Evolutionary conservation across 176 grass and related monocot species (phyloP), one percentile per base, ranked within the genome.

Genomic region (Zea luxurians): DNA sequence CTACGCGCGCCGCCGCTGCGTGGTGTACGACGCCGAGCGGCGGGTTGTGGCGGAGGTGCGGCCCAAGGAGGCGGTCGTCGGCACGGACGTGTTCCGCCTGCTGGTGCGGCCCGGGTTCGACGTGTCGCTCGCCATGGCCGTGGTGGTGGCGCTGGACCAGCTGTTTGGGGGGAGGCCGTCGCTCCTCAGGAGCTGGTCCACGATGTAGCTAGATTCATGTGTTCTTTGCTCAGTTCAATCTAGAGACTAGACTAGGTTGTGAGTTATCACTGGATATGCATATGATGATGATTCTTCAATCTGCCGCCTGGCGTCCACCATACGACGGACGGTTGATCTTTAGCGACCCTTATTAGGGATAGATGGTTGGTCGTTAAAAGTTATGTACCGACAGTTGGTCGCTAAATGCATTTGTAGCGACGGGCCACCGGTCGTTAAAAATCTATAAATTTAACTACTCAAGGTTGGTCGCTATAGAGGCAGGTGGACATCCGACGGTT

Each of bases 101-200:
- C 70, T 90, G 18, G 91, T 98, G 64, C 83, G 80, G 46, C 68
- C 91, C 6, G 85, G 80, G 13, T 41, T 85, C 15, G 91, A 86
- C 78, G 80, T 80, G 80, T 78, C 73, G 38, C 87, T 94, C 48
- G 89, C 85, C 41, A 94, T 98, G 95, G 95, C 89, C 59, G 68
- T 92, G 43, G 91, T 98, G 17, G 81, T 94, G 76, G 89, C 83
- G 48, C 83, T 98, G 44, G 95, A 98, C 85, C 89, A 90, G 87
- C 85, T 98, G 87, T 94, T 94, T 47, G 80, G 77, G 27, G 27
- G 27, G 53, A 58, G 86, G 69, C 78, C 82, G 37, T 89, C 83
- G 16, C 78, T 89, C 37, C 43, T 96, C 11, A 65, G 86, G 81
- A 89, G 85, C 84, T 89, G 87, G 88, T 88, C 91, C 18, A 79